These are phyloP conservation scores for Penicillium capsulatum DNA, from an alignment of 2,329 filamentous ascomycete species.

Conservation along the genomic window DNA sequence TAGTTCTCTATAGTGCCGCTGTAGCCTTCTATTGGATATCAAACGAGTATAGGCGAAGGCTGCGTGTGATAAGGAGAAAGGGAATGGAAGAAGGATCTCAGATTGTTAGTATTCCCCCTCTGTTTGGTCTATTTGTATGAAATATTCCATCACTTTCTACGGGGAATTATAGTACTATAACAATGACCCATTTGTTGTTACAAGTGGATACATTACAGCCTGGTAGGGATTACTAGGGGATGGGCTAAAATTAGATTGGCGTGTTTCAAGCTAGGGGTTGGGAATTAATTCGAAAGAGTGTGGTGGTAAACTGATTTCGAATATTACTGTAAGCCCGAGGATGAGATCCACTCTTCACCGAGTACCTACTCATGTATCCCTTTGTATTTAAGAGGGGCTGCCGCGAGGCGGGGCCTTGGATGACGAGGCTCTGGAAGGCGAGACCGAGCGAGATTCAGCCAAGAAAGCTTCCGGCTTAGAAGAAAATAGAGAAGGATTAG, in stretches of 20 bases:
- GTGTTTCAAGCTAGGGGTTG: background rate
- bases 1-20: background rate
- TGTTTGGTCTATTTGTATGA: background rate
- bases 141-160: background rate
- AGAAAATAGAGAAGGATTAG: no score
- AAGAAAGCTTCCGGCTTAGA: no score
- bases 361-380: no score
- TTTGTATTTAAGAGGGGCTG: no score
- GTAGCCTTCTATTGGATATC: background rate
- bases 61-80: background rate
- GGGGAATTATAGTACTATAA: background rate
- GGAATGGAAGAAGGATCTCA: background rate
- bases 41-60: background rate
- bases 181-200: background rate
- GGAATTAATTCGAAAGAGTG: background rate
- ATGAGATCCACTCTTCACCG: background rate
- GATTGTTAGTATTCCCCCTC: background rate
- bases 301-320: slow-evolving; percentile 1
- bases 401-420: no score
- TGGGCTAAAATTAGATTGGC: background rate
- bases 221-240: background rate
- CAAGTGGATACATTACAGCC: background rate
- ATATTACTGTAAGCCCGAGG: background rate
- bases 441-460: no score
- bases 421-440: no score